Base-by-base conservation (phyloP, 2,329 filamentous ascomycete species). In the Magnaporthiopsis incrustans region DNA sequence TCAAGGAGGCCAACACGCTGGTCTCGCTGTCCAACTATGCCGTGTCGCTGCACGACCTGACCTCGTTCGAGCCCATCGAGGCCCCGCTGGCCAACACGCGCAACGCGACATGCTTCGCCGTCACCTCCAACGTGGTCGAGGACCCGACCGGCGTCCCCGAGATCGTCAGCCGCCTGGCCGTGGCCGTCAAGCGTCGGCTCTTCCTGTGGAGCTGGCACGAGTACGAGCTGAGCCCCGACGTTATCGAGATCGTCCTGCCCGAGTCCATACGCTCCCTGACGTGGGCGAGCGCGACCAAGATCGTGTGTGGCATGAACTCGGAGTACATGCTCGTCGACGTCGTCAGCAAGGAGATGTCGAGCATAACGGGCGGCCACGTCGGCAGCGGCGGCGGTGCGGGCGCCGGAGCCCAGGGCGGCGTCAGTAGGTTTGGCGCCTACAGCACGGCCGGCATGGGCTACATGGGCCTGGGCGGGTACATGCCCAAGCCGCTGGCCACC, bases 181-280 rank as follows among this genome's bases (percentile, higher is more conserved):
- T 99, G 14, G 92, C 92, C 5, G 91, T 97, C 44, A 98, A 98
- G 81, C 83, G 95, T 71, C 90, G 91, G 71, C 81, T 99, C 63
- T 75, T 98, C 66, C 77, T 97, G 64, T 99, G 95, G 93, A 91
- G 89, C 71, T 99, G 96, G 95, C 90, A 95, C 70, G 93, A 97
- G 74, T 95, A 92, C 80, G 95, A 98, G 78, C 82, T 97, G 57
- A 84, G 84, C 60, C 81, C 85, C 4, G 87, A 95, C 44, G 86
- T 89, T 0, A 80, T 81, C 33, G 95, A 98, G 77, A 85, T 97
- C 53, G 85, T 87, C 1, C 81, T 98, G 59, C 81, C 91, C 44
- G 94, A 94, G 71, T 87, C 90, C 27, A 90, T 97, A 67, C 91
- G 95, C 72, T 93, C 89, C 18, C 80, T 98, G 67, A 96, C 91